phyloP scores from a whole-genome alignment of 179 eudicot genomes.

The Silene noctiflora region DNA sequence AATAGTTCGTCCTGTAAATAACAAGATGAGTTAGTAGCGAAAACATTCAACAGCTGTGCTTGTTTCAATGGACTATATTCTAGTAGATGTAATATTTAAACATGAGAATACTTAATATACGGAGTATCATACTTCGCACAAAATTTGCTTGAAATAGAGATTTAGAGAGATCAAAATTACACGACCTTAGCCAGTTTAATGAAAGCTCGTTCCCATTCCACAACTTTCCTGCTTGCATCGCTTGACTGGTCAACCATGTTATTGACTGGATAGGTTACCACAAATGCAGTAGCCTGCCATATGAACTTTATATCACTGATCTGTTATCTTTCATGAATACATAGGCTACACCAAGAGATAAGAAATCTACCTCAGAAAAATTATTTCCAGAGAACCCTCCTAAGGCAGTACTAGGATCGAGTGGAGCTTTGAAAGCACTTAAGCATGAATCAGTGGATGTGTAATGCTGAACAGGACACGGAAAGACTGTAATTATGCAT shows the following conservation, averaged over 20 bases:
- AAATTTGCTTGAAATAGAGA: not conserved
- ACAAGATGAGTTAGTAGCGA: slow-evolving; percentile 2
- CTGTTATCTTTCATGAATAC: slow-evolving; percentile 7
- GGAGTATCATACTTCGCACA: not conserved
- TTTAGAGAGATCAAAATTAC: slow-evolving; percentile 7
- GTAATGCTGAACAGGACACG: slow-evolving; percentile 53
- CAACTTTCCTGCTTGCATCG: slow-evolving; percentile 58
- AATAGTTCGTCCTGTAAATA: slow-evolving; percentile 76
- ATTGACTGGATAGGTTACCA: slow-evolving; percentile 91
- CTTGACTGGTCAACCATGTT: slow-evolving; percentile 62
- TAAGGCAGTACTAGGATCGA: slow-evolving; percentile 88
- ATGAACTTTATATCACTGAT: slow-evolving; percentile 16
- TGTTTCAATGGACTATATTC: not conserved
- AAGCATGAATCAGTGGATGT: slow-evolving; percentile 74
- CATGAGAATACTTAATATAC: not conserved
- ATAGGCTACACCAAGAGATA: slow-evolving; percentile 2
- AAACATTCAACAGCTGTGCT: not conserved
- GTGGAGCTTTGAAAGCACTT: slow-evolving; percentile 93
- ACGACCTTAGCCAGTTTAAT: slow-evolving; percentile 88
- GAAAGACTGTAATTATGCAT: slow-evolving; percentile 19
- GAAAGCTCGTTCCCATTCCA: slow-evolving; percentile 94
- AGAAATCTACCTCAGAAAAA: slow-evolving; percentile 64
- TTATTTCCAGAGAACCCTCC: slow-evolving; percentile 90
- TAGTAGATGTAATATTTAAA: not conserved
- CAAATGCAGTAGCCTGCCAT: slow-evolving; percentile 85